Evolutionary conservation across 1,139 yeast genomes (phyloP).

Genomic region (Arxiozyma slooffiae): DNA sequence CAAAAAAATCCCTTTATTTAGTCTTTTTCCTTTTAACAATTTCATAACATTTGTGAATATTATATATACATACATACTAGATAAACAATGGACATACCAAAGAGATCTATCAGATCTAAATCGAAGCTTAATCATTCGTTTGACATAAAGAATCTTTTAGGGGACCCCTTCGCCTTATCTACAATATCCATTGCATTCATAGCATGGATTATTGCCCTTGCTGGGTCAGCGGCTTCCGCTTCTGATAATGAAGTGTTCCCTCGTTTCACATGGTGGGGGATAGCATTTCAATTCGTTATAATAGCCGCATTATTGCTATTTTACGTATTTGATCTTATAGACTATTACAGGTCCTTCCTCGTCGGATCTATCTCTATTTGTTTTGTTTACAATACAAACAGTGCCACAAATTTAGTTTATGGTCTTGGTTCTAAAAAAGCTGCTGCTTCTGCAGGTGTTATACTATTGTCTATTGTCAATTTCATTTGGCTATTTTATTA

Average conservation of each 20-base stretch:
- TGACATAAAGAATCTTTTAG: conserved; percentile 42
- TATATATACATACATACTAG: background rate
- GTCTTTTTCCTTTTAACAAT: too few relatives aligned
- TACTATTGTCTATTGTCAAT: conserved; percentile 70
- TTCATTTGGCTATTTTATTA: conserved; percentile 76
- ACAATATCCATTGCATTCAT: conserved; percentile 53
- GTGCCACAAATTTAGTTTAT: conserved; percentile 73
- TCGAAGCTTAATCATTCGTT: conserved; percentile 18
- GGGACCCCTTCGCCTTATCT: conserved; percentile 65
- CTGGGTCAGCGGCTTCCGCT: conserved; percentile 66
- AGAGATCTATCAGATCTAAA: conserved; percentile 2
- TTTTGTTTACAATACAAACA: conserved; percentile 72
- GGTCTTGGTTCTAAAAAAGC: conserved; percentile 52
- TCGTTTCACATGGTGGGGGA: conserved; percentile 92
- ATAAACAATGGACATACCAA: background rate
- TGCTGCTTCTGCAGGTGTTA: conserved; percentile 90
- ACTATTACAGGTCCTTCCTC: conserved; percentile 48
- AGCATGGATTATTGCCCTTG: conserved; percentile 79
- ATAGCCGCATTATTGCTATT: conserved; percentile 47
- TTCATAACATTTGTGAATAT: too few relatives aligned
- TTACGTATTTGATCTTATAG: conserved; percentile 59
- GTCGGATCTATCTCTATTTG: conserved; percentile 39
- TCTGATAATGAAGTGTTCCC: conserved; percentile 45
- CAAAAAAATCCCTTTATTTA: too few relatives aligned
- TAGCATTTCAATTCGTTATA: conserved; percentile 67